A percentile compares a stretch with the other conserved stretches of the same genome.
These are phyloP conservation scores for Kokia cookei DNA, from an alignment of 441 rosid genomes.

Conservation along the genomic window DNA sequence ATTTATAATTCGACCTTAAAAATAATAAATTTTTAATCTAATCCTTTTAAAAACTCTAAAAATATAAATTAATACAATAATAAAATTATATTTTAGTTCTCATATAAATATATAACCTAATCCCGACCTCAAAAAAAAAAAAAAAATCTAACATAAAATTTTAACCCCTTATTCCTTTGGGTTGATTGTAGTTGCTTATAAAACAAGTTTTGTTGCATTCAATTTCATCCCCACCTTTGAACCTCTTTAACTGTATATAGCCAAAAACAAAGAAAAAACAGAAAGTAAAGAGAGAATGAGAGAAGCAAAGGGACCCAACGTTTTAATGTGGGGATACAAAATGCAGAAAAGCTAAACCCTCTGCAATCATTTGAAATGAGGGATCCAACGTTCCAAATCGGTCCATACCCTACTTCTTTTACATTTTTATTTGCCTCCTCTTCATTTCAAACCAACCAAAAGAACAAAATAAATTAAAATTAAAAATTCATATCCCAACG, in stretches of 20 bases:
- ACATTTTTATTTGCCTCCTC: slow-evolving; percentile 9
- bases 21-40: no score
- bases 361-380: slow-evolving; percentile 35
- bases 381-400: slow-evolving; percentile 35
- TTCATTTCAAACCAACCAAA: slow-evolving; percentile 18
- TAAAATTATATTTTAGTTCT: no score
- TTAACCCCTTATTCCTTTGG: no score
- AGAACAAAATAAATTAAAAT: neutral
- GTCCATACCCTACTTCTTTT: neutral
- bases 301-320: neutral
- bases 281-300: no score
- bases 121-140: no score
- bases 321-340: slow-evolving; percentile 16
- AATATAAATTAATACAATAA: no score
- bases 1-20: accelerated
- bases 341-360: slow-evolving; percentile 12
- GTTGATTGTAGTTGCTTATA: neutral
- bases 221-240: neutral
- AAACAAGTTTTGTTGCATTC: neutral
- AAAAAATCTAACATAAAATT: no score
- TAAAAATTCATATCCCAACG: neutral
- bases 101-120: no score
- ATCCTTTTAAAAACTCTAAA: no score
- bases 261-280: neutral
- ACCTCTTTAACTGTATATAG: neutral